These are phyloP conservation scores for Porodaedalea pini DNA, from an alignment of 1,284 basidiomycete genomes.

Conservation along the genomic window DNA sequence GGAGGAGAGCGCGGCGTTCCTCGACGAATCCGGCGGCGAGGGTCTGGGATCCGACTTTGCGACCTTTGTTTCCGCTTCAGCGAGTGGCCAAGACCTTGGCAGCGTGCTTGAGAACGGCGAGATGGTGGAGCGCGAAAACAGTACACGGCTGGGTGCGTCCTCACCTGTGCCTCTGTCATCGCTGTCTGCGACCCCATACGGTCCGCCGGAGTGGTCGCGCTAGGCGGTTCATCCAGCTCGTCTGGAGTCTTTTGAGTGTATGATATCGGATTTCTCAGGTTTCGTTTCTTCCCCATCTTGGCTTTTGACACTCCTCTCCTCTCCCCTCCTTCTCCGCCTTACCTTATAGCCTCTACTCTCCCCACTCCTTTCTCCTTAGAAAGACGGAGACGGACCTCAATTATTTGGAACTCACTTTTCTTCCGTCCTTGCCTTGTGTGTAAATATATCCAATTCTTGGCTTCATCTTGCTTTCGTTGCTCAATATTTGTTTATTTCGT, in stretches of 20 bases:
- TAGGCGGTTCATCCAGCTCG: background rate
- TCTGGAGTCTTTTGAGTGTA: background rate
- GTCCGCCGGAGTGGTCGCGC: conserved; percentile 8
- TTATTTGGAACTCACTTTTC: no score
- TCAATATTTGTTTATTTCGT: no score
- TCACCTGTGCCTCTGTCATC: conserved; percentile 16
- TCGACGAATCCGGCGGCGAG: background rate
- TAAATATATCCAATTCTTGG: background rate
- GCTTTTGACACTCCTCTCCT: background rate
- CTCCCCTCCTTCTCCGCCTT: background rate
- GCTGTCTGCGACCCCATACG: conserved; percentile 6
- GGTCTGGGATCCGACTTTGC: conserved; percentile 33
- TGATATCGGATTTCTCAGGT: background rate
- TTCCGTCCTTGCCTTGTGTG: no score
- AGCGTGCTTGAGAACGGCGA: background rate
- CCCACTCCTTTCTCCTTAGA: background rate
- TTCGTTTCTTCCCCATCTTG: background rate
- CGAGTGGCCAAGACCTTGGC: background rate
- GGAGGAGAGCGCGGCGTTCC: conserved; percentile 7
- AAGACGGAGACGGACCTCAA: background rate
- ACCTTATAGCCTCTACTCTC: background rate
- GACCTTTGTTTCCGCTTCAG: conserved; percentile 21
- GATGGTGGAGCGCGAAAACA: conserved; percentile 8
- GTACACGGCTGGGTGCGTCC: background rate
- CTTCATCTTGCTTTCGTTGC: background rate